Evolutionary conservation across 2,329 filamentous ascomycete species (phyloP).

Genomic region (Saccharata proteae): DNA sequence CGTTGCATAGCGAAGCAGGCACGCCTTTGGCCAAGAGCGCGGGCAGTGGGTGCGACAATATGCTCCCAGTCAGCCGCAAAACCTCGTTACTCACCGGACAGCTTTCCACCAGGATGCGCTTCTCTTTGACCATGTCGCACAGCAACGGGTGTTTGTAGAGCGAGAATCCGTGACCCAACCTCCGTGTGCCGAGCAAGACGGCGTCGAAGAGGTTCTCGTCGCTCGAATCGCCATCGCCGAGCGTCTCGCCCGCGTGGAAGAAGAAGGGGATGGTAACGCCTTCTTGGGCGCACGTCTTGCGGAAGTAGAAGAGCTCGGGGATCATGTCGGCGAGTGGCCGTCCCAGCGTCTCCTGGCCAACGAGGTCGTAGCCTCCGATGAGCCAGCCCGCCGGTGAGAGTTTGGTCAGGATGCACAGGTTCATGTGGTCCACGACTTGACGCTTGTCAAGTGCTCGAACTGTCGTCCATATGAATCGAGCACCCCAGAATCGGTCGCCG

Average conservation of each 20-base stretch:
- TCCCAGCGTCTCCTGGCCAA: slow-evolving; percentile 75
- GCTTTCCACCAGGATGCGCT: slow-evolving; percentile 75
- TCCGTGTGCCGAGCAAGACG: slow-evolving; percentile 69
- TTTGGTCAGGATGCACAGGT: slow-evolving; percentile 77
- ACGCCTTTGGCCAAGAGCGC: slow-evolving; percentile 78
- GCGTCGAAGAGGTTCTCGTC: slow-evolving; percentile 86
- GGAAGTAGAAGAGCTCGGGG: slow-evolving; percentile 88
- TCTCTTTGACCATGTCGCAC: slow-evolving; percentile 78
- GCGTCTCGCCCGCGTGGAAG: slow-evolving; percentile 85
- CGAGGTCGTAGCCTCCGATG: slow-evolving; percentile 78
- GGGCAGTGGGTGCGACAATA: slow-evolving; percentile 69
- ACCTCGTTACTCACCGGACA: slow-evolving; percentile 90
- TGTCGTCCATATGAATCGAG: slow-evolving; percentile 74
- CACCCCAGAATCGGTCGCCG: slow-evolving; percentile 70
- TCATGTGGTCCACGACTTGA: slow-evolving; percentile 64
- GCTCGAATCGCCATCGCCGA: slow-evolving; percentile 60
- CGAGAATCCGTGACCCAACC: slow-evolving; percentile 82
- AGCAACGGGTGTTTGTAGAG: slow-evolving; percentile 86
- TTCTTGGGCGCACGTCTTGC: slow-evolving; percentile 67
- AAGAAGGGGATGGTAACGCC: slow-evolving; percentile 82
- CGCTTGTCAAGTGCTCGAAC: slow-evolving; percentile 53
- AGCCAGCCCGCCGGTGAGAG: too few species aligned
- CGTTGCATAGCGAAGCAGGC: slow-evolving; percentile 72
- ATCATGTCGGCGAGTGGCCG: slow-evolving; percentile 64
- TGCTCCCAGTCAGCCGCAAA: slow-evolving; percentile 62